phyloP scores from a whole-genome alignment of 345 rosid genomes.

The Garcia nutans region DNA sequence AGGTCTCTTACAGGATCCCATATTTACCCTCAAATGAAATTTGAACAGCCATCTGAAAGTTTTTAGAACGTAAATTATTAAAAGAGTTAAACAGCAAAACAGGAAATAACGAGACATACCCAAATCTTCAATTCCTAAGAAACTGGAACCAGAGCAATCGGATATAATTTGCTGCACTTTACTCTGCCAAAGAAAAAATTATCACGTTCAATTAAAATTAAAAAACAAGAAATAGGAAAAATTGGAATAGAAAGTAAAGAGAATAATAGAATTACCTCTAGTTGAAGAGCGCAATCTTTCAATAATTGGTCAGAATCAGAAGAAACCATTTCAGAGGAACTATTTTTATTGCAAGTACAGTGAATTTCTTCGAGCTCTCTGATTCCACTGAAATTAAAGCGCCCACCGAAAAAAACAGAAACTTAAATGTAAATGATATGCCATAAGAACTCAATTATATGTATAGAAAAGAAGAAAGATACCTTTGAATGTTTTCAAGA shows the following conservation, averaged over 20 bases:
- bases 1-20: not conserved
- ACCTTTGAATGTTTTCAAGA: slow-evolving; percentile 45
- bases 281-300: slow-evolving; percentile 46
- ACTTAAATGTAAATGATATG: not conserved
- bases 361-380: slow-evolving; percentile 50
- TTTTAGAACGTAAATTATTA: not conserved
- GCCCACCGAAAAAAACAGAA: not conserved
- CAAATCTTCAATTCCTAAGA: slow-evolving; percentile 60
- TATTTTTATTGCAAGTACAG: slow-evolving; percentile 30
- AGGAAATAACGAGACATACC: slow-evolving; percentile 28
- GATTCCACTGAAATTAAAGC: slow-evolving; percentile 43
- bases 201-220: not conserved
- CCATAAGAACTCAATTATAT: not conserved
- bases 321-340: slow-evolving; percentile 13
- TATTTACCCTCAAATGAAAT: not conserved
- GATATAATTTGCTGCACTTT: slow-evolving; percentile 60
- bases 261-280: slow-evolving; percentile 44
- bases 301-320: slow-evolving; percentile 44
- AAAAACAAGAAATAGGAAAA: not conserved
- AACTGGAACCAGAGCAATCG: slow-evolving; percentile 53
- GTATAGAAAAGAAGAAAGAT: not conserved
- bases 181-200: slow-evolving; percentile 38
- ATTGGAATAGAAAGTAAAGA: not conserved
- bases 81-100: not conserved
- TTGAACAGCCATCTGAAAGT: not conserved